These are phyloP conservation scores for Tetrapisispora fleetii DNA, from an alignment of 805 yeast species.

Conservation along the genomic window DNA sequence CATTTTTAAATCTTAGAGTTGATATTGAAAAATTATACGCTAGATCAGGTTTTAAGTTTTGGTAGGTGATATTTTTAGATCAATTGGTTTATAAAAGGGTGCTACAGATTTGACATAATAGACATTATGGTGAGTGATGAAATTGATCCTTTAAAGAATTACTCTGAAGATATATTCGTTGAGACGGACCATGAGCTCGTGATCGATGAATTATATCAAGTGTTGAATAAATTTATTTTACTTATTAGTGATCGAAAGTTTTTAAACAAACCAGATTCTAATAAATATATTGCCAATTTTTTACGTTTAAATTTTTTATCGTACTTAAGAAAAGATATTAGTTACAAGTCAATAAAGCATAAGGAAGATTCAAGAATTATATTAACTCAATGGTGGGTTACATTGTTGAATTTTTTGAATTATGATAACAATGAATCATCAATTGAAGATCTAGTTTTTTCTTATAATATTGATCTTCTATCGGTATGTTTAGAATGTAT, in stretches of 20 bases:
- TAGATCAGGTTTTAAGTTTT: not conserved
- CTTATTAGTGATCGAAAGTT: not conserved
- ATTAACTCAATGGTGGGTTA: slow-evolving; percentile 28
- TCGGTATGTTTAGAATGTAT: slow-evolving; percentile 28
- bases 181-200: not conserved
- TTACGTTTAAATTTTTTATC: slow-evolving; percentile 11
- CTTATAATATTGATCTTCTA: slow-evolving; percentile 8
- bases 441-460: too few species aligned
- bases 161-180: not conserved
- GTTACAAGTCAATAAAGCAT: not conserved
- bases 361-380: slow-evolving; percentile 9
- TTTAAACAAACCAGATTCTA: not conserved
- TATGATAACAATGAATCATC: slow-evolving; percentile 7
- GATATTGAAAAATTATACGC: too few species aligned
- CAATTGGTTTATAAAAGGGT: too few species aligned
- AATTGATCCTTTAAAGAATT: not conserved
- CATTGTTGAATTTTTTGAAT: slow-evolving; percentile 18
- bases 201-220: slow-evolving; percentile 1
- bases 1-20: too few species aligned
- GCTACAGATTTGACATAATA: too few species aligned
- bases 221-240: slow-evolving; percentile 3
- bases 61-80: not conserved
- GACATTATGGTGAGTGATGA: not conserved
- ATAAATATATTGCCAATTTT: slow-evolving; percentile 8
- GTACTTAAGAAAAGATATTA: slow-evolving; percentile 4